Conservation (phyloP, 345 rosid genomes). For the Eucalyptus tenuipes region DNA sequence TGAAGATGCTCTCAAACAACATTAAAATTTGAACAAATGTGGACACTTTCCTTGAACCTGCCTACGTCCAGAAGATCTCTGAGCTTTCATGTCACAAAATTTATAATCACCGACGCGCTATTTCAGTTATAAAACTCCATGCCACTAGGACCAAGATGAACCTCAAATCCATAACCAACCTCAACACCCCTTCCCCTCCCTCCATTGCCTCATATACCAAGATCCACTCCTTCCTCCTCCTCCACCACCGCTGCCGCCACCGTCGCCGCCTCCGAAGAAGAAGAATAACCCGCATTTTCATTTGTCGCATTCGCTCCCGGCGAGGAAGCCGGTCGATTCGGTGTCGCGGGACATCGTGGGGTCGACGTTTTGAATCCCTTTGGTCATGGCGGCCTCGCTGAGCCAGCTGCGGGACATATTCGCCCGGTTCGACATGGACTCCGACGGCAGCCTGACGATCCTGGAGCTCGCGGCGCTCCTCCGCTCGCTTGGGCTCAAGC, state of each 20-base stretch:
- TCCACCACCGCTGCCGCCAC: background rate
- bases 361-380: background rate
- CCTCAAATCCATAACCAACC: background rate
- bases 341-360: background rate
- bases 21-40: background rate
- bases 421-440: conserved; percentile 71
- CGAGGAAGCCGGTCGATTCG: background rate
- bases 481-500: conserved; percentile 67
- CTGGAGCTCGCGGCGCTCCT: conserved; percentile 82
- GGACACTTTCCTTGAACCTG: background rate
- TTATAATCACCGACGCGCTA: background rate
- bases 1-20: background rate
- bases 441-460: conserved; percentile 85
- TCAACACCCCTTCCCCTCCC: background rate
- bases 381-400: conserved; percentile 21
- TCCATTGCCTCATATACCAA: background rate
- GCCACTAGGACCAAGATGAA: background rate
- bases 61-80: background rate
- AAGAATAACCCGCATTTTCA: background rate
- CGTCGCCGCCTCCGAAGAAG: background rate
- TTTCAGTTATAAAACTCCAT: background rate
- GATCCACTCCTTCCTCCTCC: background rate
- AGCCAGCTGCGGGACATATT: conserved; percentile 52
- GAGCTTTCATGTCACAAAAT: background rate
- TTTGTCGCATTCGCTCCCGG: background rate